Conservation (phyloP, 495 filamentous ascomycete genomes). For the Penicilliopsis zonata region DNA sequence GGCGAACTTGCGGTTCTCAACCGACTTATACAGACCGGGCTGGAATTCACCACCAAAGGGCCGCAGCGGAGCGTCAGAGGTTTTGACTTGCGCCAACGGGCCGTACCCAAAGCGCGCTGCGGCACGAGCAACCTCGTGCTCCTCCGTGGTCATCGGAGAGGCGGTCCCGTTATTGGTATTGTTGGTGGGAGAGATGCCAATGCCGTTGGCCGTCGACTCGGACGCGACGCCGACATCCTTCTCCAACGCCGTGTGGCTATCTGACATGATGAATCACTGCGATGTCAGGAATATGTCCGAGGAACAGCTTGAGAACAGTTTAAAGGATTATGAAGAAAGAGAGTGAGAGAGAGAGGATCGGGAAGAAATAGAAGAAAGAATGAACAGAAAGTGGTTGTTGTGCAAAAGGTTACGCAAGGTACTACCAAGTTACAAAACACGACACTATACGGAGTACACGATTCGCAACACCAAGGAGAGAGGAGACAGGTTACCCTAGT, state of each 20-base stretch:
- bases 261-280: background rate
- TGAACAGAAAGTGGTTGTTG: background rate
- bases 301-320: no score
- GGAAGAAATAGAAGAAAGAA: background rate
- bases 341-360: background rate
- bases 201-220: no score
- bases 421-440: background rate
- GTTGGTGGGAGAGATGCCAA: background rate
- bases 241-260: background rate
- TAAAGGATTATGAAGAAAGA: background rate
- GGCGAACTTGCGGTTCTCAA: slow-evolving; percentile 68
- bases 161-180: slow-evolving; percentile 9
- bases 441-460: background rate
- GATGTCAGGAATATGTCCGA: no score
- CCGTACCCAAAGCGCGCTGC: slow-evolving; percentile 43
- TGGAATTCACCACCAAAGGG: slow-evolving; percentile 96
- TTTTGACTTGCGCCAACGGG: slow-evolving; percentile 61
- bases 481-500: background rate
- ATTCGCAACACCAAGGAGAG: no score
- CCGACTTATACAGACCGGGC: slow-evolving; percentile 75
- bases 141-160: slow-evolving; percentile 32
- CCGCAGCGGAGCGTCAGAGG: slow-evolving; percentile 48
- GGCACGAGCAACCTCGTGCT: slow-evolving; percentile 31
- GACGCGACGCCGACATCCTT: background rate
- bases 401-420: background rate